These are phyloP conservation scores for Aspergillus wentii DNA, from an alignment of 495 filamentous ascomycete genomes.

Conservation along the genomic window DNA sequence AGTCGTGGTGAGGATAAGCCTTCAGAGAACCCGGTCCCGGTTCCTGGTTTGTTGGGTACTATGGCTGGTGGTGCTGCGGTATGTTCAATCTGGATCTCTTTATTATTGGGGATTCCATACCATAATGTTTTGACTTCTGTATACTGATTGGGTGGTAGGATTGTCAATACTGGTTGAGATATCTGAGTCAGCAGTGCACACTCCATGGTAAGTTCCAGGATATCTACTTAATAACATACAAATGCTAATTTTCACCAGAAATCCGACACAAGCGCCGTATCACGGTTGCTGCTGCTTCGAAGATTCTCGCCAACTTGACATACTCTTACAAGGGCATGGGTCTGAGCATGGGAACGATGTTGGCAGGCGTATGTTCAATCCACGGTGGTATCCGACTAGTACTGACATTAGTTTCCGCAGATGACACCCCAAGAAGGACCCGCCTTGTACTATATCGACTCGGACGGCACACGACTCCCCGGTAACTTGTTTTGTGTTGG, in stretches of 20 bases:
- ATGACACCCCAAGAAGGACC: constrained; percentile 89
- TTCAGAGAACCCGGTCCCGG: constrained; percentile 75
- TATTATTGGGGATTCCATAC: background rate
- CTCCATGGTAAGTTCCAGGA: constrained; percentile 61
- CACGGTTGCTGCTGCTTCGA: constrained; percentile 92
- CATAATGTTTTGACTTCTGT: constrained; percentile 7
- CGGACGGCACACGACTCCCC: constrained; percentile 85
- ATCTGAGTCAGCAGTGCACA: constrained; percentile 97
- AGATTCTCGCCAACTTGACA: constrained; percentile 97
- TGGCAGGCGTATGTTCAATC: constrained; percentile 68
- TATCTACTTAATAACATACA: background rate
- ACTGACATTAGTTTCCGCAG: constrained; percentile 12
- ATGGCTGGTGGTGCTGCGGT: constrained; percentile 98
- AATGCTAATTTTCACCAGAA: constrained; percentile 36
- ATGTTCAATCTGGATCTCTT: constrained; percentile 37
- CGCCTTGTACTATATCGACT: constrained; percentile 98
- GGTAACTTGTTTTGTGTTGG: constrained; percentile 98
- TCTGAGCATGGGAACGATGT: constrained; percentile 98
- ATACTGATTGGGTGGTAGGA: constrained; percentile 51
- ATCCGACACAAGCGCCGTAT: constrained; percentile 98
- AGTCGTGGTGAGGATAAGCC: constrained; percentile 42
- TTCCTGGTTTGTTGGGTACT: constrained; percentile 77
- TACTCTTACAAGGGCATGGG: constrained; percentile 99
- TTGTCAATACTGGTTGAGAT: constrained; percentile 99
- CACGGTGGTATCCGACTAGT: background rate